Evolutionary conservation across 2,329 filamentous ascomycete genomes (phyloP).

Genomic region (Dactylellina cionopaga): DNA sequence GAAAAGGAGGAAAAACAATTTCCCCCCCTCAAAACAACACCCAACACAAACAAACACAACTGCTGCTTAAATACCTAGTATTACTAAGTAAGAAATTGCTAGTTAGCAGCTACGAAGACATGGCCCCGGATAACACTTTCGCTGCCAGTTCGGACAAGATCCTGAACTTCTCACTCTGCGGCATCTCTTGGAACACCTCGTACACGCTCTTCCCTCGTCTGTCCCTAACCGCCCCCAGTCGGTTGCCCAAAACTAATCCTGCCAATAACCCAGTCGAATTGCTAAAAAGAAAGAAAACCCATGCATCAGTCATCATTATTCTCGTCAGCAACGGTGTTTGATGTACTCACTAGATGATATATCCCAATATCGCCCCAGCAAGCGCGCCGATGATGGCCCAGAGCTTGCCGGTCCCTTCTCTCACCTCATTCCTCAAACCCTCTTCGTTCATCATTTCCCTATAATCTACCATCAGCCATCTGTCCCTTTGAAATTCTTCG

Average conservation of each 20-base stretch:
- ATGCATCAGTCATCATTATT: not conserved
- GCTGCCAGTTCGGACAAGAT: conserved; percentile 38
- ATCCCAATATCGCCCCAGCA: conserved; percentile 88
- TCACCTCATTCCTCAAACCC: conserved; percentile 34
- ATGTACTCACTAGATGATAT: conserved; percentile 72
- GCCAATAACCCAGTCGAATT: conserved; percentile 90
- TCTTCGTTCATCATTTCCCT: conserved; percentile 51
- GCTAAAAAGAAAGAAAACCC: conserved; percentile 61
- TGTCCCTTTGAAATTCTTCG: not conserved
- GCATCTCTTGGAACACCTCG: conserved; percentile 85
- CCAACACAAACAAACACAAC: not conserved
- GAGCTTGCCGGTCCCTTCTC: conserved; percentile 74
- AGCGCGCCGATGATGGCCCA: conserved; percentile 87
- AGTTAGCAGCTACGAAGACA: too few species aligned
- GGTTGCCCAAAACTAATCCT: conserved; percentile 89
- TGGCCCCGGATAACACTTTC: conserved; percentile 28
- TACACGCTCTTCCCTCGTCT: conserved; percentile 95
- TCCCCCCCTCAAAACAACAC: not conserved
- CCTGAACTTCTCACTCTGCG: conserved; percentile 80
- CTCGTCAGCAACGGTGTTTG: not conserved
- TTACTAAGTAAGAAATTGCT: too few species aligned
- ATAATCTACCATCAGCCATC: not conserved
- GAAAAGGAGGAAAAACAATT: not conserved
- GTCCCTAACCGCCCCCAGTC: conserved; percentile 86
- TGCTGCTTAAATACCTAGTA: too few species aligned